Conservation (phyloP, 805 yeast species). For the Metschnikowia bowlesiae region DNA sequence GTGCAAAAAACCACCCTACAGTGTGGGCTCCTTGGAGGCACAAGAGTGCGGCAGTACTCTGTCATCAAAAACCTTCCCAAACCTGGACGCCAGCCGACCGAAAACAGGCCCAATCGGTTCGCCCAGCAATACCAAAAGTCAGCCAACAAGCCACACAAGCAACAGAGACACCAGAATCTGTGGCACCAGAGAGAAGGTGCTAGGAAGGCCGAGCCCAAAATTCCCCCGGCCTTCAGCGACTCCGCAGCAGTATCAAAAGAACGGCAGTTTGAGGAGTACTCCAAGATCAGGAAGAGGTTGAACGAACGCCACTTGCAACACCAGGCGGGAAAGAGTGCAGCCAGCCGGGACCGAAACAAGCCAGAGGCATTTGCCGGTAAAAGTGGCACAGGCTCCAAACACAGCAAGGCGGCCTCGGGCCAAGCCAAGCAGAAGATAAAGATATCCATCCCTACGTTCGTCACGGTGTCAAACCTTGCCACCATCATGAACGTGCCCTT, state of each 20-base stretch:
- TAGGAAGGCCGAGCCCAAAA: not conserved
- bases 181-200: not conserved
- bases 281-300: conserved; percentile 17
- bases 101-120: conserved; percentile 29
- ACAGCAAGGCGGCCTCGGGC: not conserved
- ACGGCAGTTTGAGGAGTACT: conserved; percentile 12
- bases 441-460: conserved; percentile 64
- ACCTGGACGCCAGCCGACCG: conserved; percentile 18
- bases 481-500: conserved; percentile 64
- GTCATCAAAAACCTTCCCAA: conserved; percentile 26
- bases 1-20: not conserved
- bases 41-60: conserved; percentile 4
- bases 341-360: not conserved
- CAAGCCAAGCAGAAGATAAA: conserved; percentile 19
- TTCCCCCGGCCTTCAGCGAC: not conserved
- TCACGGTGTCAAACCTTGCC: conserved; percentile 76
- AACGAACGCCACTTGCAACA: conserved; percentile 17
- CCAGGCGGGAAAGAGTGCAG: conserved; percentile 4
- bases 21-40: not conserved
- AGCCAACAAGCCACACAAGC: not conserved
- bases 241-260: not conserved
- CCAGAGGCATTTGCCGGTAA: not conserved
- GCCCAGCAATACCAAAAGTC: conserved; percentile 23
- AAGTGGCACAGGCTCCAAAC: not conserved
- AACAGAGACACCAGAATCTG: not conserved